phyloP scores from a whole-genome alignment of 257 asterid species.

The Leonotis leonurus region DNA sequence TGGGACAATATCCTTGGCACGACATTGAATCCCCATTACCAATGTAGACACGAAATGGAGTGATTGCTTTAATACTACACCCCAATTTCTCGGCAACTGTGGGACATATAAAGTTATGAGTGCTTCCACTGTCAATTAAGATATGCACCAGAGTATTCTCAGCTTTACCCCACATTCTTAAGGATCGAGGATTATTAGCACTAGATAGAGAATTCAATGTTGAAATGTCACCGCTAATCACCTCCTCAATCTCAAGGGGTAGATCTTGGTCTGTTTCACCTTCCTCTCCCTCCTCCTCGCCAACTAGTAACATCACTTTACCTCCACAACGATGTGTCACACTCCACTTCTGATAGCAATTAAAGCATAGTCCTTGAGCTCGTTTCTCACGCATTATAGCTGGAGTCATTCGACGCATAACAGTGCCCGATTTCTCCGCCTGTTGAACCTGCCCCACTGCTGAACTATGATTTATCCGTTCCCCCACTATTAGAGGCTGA shows the following conservation, averaged over 20 bases:
- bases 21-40: too few species aligned
- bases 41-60: too few species aligned
- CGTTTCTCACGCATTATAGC: not conserved
- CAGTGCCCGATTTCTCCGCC: not conserved
- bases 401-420: not conserved
- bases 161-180: not conserved
- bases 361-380: not conserved
- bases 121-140: not conserved
- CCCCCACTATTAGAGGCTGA: not conserved
- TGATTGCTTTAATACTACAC: too few species aligned
- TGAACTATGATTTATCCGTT: not conserved
- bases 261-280: not conserved
- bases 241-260: not conserved
- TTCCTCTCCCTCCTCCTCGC: not conserved
- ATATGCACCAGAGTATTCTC: not conserved
- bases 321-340: not conserved
- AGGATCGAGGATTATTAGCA: not conserved
- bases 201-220: not conserved
- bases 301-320: not conserved
- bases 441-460: not conserved
- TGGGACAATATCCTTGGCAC: too few species aligned
- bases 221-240: not conserved
- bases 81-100: too few species aligned
- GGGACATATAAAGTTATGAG: not conserved
- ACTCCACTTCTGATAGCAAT: not conserved